Evolutionary conservation across 2,329 filamentous ascomycete species (phyloP).

Genomic region (Exserohilum turcica): DNA sequence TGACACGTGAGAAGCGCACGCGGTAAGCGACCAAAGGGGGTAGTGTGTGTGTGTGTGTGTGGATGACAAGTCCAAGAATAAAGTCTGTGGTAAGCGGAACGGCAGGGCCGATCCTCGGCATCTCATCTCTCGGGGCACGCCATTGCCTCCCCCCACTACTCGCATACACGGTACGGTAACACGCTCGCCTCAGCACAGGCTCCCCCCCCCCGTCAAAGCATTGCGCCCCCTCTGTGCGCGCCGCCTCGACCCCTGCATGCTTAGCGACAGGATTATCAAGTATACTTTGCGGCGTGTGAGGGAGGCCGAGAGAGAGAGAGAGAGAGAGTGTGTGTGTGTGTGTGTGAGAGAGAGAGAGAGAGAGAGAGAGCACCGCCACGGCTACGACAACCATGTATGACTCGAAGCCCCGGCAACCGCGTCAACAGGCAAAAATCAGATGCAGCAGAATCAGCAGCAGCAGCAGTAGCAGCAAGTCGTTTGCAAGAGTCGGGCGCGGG

Average conservation of each 20-base stretch:
- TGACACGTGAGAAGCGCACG: no score
- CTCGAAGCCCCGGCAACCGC: neutral
- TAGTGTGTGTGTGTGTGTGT: neutral
- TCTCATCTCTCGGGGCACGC: neutral
- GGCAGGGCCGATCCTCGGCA: conserved; percentile 1
- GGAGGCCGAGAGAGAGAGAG: no score
- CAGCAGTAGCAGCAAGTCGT: neutral
- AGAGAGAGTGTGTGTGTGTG: no score
- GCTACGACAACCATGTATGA: no score
- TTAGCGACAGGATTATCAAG: no score
- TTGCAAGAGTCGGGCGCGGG: neutral
- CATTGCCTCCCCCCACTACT: neutral
- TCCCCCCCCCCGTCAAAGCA: neutral
- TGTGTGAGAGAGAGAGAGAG: neutral
- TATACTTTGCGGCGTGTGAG: no score
- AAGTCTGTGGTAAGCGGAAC: neutral
- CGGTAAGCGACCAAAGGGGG: no score
- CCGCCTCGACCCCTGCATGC: conserved; percentile 1
- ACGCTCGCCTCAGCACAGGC: neutral
- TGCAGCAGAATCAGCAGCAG: no score
- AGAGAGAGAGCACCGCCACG: no score
- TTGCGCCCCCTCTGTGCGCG: neutral
- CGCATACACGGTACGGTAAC: neutral
- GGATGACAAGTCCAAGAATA: neutral
- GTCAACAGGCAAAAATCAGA: neutral